Evolutionary conservation across 495 filamentous ascomycete genomes (phyloP), one percentile per base, ranked within the genome.

Genomic region (Neurospora sp.): DNA sequence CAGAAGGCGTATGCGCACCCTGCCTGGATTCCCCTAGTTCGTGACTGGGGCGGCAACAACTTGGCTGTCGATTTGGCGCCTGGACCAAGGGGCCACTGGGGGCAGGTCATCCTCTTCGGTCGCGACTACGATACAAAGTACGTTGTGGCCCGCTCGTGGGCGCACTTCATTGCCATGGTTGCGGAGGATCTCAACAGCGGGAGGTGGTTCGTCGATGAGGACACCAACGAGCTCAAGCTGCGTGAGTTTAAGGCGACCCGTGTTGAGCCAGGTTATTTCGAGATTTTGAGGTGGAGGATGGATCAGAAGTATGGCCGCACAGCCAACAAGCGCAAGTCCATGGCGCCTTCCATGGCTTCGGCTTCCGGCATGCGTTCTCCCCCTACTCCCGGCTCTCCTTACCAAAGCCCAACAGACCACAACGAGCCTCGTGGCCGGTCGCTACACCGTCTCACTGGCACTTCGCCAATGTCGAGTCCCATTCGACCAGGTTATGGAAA

Each of bases 111-210:
- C 76, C 88, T 99, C 59, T 97, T 97, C 75, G 96, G 96, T 46
- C 92, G 96, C 35, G 96, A 99, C 82, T 99, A 97, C 81, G 96
- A 99, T 81, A 96, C 92, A 83, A 99, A 98, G 83, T 98, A 96
- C 78, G 95, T 99, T 35, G 87, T 99, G 72, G 91, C 96, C 39
- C 90, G 92, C 59, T 98, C 96, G 4, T 99, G 96, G 96, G 89
- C 91, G 20, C 86, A 91, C 11, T 94, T 99, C 77, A 82, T 99
- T 14, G 94, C 93, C 14, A 89, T 89, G 38, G 87, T 98, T 18
- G 93, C 96, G 23, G 96, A 98, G 76, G 96, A 99, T 75, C 82
- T 99, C 74, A 88, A 86, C 82, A 92, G 93, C 75, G 90, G 93
- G 71, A 94, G 97, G 79, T 93, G 92, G 83, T 91, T 89, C 75